Conservation (phyloP, 768 basidiomycete genomes). For the Suillus hirtellus region DNA sequence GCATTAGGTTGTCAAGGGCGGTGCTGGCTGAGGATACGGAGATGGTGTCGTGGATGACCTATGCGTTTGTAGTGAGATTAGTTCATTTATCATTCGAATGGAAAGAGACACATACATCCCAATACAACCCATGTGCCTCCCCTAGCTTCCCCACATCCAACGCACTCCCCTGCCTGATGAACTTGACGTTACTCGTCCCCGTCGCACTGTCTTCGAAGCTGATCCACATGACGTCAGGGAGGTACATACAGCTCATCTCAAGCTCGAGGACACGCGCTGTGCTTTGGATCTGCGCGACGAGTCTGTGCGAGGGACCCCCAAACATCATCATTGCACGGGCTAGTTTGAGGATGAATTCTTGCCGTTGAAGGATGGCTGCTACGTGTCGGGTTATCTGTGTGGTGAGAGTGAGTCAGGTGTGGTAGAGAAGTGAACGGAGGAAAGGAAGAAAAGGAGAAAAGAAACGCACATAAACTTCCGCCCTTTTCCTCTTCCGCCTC, state of each 20-base stretch:
- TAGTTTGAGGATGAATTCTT: constrained; percentile 85
- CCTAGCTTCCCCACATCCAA: constrained; percentile 78
- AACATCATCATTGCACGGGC: constrained; percentile 89
- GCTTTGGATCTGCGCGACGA: constrained; percentile 78
- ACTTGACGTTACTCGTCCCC: constrained; percentile 78
- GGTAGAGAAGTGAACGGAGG: not conserved
- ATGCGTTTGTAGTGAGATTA: not conserved
- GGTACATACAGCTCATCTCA: constrained; percentile 68
- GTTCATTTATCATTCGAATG: not conserved
- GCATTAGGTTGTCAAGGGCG: constrained; percentile 75
- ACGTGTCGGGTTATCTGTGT: constrained; percentile 78
- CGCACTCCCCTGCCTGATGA: constrained; percentile 70
- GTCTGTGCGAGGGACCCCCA: constrained; percentile 79
- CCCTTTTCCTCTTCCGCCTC: constrained; percentile 63
- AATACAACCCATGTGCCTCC: constrained; percentile 70
- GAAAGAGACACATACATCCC: constrained; percentile 48
- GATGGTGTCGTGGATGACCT: constrained; percentile 84
- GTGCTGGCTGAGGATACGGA: constrained; percentile 72
- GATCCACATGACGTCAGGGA: constrained; percentile 75
- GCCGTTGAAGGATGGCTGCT: constrained; percentile 76
- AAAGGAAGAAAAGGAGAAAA: not conserved
- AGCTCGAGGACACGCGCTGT: constrained; percentile 80
- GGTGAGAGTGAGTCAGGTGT: not conserved
- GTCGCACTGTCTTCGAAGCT: constrained; percentile 81
- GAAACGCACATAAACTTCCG: constrained; percentile 71